Base-by-base conservation (phyloP, 345 rosid genomes). In the Isatis tinctoria region DNA sequence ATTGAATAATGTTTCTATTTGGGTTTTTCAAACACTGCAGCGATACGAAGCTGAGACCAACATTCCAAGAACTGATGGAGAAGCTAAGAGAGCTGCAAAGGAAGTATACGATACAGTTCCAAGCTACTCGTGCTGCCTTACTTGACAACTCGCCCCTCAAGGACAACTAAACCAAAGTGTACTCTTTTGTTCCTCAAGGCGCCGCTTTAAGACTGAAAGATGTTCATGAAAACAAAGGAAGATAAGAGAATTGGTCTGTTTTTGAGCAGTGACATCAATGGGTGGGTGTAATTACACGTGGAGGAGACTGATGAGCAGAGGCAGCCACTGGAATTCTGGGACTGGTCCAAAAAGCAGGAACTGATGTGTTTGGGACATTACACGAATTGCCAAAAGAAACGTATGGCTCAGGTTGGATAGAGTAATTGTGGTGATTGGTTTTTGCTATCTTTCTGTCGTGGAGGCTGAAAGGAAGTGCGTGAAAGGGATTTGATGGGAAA, bases 31-130 rank as follows among this genome's bases (percentile, higher is more conserved):
- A 33, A 73, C 70, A 43, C 22, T 10, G 65, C 88, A 95, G 99
- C 20, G 97, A 95, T 83, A 84, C 96, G 7, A 80, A 81, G 48
- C 20, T 78, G 76, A 87, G 97, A 32, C 97, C 99, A 14, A 69
- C 91, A 9, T 88, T 95, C 90, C 97, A 85, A 79, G 99, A 92
- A 77, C 81, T 95, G 65, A 74, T 95, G 79, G 92, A 92, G 45
- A 92, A 69, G 78, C 85, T 90, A 48, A 84, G 87, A 82, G 97
- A 95, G 75, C 69, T 90, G 62, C 97, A 88, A 65, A 92, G 93
- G 62, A 88, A 85, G 51, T 85, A 74, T 52, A 63, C 81, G 2
- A 60, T 84, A 75, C 95, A 86, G 74, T 59, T 84, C 51, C 97
- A 91, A 78, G 97, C 93, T 39, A 83, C 84, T 51, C 92, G 97